Conservation (phyloP, 768 basidiomycete species). For the Rhodotorula graminis region DNA sequence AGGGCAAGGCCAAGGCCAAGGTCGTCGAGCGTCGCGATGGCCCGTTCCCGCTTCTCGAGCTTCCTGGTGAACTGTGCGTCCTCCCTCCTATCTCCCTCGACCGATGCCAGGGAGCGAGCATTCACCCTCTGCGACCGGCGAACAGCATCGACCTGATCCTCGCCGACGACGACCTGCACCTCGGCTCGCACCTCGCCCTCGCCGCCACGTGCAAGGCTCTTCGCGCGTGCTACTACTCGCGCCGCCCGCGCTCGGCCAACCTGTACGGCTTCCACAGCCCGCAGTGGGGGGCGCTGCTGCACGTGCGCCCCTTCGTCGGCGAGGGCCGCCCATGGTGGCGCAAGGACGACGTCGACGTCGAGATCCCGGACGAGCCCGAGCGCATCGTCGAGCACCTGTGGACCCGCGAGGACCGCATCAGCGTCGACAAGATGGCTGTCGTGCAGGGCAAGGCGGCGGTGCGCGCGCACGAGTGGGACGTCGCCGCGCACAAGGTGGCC, state of each 20-base stretch:
- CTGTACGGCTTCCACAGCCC: too few relatives aligned
- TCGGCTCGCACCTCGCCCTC: slow-evolving; percentile 22
- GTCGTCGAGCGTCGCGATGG: not conserved
- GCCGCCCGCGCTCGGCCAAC: not conserved
- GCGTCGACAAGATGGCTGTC: not conserved
- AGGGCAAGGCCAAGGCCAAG: not conserved
- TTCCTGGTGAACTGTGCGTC: slow-evolving; percentile 9
- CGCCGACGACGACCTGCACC: not conserved
- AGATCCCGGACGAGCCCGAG: not conserved
- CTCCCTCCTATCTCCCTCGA: not conserved
- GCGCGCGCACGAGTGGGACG: slow-evolving; percentile 6
- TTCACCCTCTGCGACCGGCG: too few relatives aligned
- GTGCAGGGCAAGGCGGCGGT: not conserved
- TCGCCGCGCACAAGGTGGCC: slow-evolving; percentile 2
- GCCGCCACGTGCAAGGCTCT: slow-evolving; percentile 16
- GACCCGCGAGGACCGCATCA: slow-evolving; percentile 2
- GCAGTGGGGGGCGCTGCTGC: not conserved
- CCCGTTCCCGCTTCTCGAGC: not conserved
- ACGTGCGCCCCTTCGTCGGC: slow-evolving; percentile 1
- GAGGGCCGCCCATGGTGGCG: not conserved
- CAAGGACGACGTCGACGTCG: not conserved
- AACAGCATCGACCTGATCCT: slow-evolving; percentile 18
- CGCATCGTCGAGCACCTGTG: slow-evolving; percentile 2
- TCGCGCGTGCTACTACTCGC: slow-evolving; percentile 20
- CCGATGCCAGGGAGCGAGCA: too few relatives aligned